Evolutionary conservation across 352 stramenopile species (phyloP), one percentile per base, ranked within the genome.

Genomic region (Ophiocytium majus): DNA sequence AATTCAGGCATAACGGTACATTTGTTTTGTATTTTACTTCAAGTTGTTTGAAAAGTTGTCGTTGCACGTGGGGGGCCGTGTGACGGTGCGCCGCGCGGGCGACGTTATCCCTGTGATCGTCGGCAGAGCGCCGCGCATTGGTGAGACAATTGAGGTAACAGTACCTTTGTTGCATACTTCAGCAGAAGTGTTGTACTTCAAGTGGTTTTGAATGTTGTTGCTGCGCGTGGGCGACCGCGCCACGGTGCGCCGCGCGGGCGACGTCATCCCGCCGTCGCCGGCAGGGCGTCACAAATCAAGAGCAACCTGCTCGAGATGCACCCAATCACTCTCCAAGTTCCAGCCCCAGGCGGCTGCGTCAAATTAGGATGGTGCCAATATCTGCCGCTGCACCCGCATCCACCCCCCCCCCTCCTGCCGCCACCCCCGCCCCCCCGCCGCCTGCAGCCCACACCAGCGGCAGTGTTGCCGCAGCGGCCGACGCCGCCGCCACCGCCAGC

Each of bases 81-180:
- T 89, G 23, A 74, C 63, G 33, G 82, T 89, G 33, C 71, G 84
- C 36, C 76, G 85, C 34, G 85, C 85, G n/a, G 85, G 85, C 64
- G 85, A 89, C 37, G 85, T 89, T 5, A 89, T 89, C 28, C 85
- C 85, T 9, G 71, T 83, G 64, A 79, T 89, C 34, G 37, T 89
- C 36, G 75, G 82, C 10, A n/a, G n/a, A n/a, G n/a, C n/a, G n/a
- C n/a, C n/a, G n/a, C 50, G 79, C 37, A 82, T 75, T n/a, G 63
- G 36, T 34, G 9, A 36, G 9, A 88, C 36, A n/a, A n/a, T n/a
- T n/a, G n/a, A n/a, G n/a, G n/a, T n/a, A n/a, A n/a, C n/a, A n/a
- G n/a, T n/a, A n/a, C n/a, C n/a, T n/a, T n/a, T n/a, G n/a, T n/a
- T n/a, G n/a, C n/a, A n/a, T n/a, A n/a, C n/a, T n/a, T n/a, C n/a